Conservation (phyloP, 345 rosid species). For the Pistacia atlantica region DNA sequence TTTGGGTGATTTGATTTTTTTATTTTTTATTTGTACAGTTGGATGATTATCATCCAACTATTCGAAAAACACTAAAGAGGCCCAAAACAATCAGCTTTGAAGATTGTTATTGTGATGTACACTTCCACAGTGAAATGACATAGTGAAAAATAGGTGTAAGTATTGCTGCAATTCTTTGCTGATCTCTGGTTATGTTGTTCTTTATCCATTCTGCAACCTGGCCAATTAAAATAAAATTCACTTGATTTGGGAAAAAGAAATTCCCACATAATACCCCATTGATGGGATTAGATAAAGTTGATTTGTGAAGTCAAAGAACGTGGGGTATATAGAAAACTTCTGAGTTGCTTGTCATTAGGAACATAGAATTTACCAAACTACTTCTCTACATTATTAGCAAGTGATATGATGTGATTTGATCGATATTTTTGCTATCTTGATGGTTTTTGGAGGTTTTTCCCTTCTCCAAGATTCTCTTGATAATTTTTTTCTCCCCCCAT, state of each 20-base stretch:
- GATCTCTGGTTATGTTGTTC: background rate
- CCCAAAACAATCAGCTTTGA: background rate
- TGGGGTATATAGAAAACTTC: background rate
- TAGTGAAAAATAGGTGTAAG: background rate
- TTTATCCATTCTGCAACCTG: background rate
- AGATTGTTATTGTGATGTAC: background rate
- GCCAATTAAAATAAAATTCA: background rate
- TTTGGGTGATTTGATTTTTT: slow-evolving; percentile 12
- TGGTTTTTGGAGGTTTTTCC: background rate
- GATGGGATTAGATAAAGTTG: background rate
- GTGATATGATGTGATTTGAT: background rate
- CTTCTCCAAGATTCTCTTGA: slow-evolving; percentile 14
- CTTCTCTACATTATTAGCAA: background rate
- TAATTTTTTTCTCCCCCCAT: slow-evolving; percentile 5
- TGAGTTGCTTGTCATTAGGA: slow-evolving; percentile 3
- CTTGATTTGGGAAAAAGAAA: background rate
- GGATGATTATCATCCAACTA: background rate
- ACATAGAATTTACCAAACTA: background rate
- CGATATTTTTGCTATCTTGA: background rate
- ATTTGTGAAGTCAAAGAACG: background rate
- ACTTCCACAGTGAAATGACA: background rate
- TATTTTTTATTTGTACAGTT: background rate
- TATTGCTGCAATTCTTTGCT: background rate
- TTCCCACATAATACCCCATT: background rate
- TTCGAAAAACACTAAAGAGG: background rate